Percentiles rank a stretch among this genome's conserved stretches.
phyloP scores from a whole-genome alignment of 169 alveolate genomes.

The Plasmodium vivax region DNA sequence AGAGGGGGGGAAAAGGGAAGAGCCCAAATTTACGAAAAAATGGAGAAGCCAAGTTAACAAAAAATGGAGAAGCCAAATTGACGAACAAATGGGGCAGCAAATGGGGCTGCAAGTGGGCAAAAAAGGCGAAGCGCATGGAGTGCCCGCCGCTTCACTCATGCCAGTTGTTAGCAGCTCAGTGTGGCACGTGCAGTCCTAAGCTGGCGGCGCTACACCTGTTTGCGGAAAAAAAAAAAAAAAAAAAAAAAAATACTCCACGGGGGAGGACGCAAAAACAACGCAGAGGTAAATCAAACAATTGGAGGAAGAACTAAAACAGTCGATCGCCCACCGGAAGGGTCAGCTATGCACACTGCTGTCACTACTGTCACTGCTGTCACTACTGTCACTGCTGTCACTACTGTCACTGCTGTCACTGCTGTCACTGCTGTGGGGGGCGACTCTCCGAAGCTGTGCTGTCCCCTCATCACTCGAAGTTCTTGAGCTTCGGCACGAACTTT shows the following conservation, averaged over 20 bases:
- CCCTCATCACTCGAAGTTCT: background rate
- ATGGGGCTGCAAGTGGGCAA: too few relatives aligned
- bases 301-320: background rate
- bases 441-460: background rate
- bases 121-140: background rate
- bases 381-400: too few relatives aligned
- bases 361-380: too few relatives aligned
- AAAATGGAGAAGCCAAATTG: background rate
- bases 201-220: background rate
- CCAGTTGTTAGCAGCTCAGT: background rate
- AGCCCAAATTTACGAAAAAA: too few relatives aligned
- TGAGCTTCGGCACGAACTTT: conserved; percentile 53
- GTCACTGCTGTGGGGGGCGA: too few relatives aligned
- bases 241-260: background rate
- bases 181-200: background rate
- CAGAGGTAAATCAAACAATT: background rate
- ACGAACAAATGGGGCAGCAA: too few relatives aligned
- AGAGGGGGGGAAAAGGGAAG: background rate
- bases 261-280: too few relatives aligned
- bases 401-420: too few relatives aligned
- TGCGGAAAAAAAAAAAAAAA: background rate
- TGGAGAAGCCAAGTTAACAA: background rate
- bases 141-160: background rate
- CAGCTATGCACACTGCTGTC: background rate
- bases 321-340: background rate